Evolutionary conservation across 495 filamentous ascomycete genomes (phyloP).

Genomic region (Bacidia gigantensis): DNA sequence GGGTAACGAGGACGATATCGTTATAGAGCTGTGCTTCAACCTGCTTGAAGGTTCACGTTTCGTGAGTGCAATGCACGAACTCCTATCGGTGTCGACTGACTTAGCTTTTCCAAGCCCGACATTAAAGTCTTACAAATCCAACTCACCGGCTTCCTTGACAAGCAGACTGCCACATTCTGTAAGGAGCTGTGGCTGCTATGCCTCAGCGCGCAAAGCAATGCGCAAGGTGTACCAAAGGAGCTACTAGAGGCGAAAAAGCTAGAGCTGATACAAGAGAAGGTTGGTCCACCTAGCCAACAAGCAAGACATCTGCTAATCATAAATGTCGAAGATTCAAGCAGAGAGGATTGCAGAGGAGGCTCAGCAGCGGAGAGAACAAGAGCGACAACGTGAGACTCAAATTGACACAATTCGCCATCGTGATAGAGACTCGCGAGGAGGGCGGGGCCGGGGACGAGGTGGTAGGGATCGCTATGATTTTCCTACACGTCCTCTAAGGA

Average conservation of each 20-base stretch:
- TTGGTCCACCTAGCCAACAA: too few relatives aligned
- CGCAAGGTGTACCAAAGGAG: constrained; percentile 87
- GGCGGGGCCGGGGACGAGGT: constrained; percentile 39
- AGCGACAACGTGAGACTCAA: constrained; percentile 41
- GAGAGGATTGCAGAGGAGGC: constrained; percentile 69
- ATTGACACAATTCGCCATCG: constrained; percentile 53
- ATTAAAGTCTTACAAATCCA: constrained; percentile 90
- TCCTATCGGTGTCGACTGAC: constrained; percentile 1
- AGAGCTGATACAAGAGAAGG: constrained; percentile 88
- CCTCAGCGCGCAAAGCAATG: constrained; percentile 75
- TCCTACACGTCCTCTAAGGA: constrained; percentile 29
- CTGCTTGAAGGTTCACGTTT: constrained; percentile 66
- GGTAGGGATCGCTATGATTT: constrained; percentile 35
- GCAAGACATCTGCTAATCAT: too few relatives aligned
- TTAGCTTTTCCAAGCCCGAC: constrained; percentile 52
- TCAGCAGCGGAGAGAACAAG: constrained; percentile 54
- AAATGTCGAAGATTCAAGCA: constrained; percentile 49
- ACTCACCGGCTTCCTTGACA: constrained; percentile 88
- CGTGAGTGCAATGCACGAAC: constrained; percentile 36
- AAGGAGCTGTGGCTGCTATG: constrained; percentile 87
- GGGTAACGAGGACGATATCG: constrained; percentile 83
- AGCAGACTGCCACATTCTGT: constrained; percentile 81
- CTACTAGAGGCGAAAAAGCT: constrained; percentile 90
- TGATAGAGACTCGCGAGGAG: constrained; percentile 57
- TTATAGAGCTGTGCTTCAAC: constrained; percentile 85